phyloP scores from a whole-genome alignment of 805 yeast genomes.

The Metschnikowia lunata region DNA sequence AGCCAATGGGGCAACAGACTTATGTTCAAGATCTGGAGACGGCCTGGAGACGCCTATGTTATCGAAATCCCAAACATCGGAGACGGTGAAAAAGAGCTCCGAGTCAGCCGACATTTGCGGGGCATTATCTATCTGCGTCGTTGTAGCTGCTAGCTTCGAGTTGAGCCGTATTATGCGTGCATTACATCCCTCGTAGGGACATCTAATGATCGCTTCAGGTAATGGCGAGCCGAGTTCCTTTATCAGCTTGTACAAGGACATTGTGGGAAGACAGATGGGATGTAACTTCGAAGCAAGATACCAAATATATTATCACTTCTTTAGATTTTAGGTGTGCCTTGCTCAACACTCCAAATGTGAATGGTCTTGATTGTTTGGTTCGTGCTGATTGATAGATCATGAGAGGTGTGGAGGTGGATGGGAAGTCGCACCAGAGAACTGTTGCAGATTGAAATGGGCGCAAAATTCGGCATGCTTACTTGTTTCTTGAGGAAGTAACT shows the following conservation, averaged over 20 bases:
- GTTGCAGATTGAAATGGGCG: too few species aligned
- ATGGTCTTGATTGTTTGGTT: too few species aligned
- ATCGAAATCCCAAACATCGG: slow-evolving; percentile 75
- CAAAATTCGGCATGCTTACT: too few species aligned
- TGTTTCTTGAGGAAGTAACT: too few species aligned
- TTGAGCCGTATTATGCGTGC: slow-evolving; percentile 23
- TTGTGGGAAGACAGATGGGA: too few species aligned
- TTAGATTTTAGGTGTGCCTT: too few species aligned
- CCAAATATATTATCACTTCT: too few species aligned
- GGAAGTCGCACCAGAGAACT: too few species aligned
- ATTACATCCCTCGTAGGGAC: slow-evolving; percentile 25
- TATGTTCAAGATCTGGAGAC: slow-evolving; percentile 22
- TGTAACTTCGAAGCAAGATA: too few species aligned
- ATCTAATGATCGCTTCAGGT: slow-evolving; percentile 16
- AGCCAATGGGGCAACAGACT: slow-evolving; percentile 15
- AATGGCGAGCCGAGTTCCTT: slow-evolving; percentile 4
- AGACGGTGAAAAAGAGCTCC: slow-evolving; percentile 37
- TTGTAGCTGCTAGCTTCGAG: slow-evolving; percentile 7
- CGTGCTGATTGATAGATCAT: too few species aligned
- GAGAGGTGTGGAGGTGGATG: too few species aligned
- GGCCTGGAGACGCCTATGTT: slow-evolving; percentile 69
- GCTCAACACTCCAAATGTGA: too few species aligned
- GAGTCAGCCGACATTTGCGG: slow-evolving; percentile 27
- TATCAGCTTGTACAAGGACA: neutral
- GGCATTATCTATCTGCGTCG: slow-evolving; percentile 18